Evolutionary conservation across 2,329 filamentous ascomycete genomes (phyloP), one percentile per base, ranked within the genome.

Genomic region (Tolypocladium tundrense): DNA sequence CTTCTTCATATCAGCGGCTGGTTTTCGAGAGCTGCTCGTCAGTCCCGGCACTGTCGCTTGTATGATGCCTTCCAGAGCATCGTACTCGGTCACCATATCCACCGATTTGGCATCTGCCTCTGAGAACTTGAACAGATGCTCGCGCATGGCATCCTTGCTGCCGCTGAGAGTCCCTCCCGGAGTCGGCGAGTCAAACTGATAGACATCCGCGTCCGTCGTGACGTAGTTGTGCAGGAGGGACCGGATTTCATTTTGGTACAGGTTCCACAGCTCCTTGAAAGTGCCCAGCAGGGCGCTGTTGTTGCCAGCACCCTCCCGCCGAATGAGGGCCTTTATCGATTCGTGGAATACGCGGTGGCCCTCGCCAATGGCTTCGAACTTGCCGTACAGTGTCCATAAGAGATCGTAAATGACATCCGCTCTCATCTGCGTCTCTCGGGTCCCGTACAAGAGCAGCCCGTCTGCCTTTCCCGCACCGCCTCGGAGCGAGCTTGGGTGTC

Each of bases 221-320:
- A 99, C 85, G 69, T 99, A 97, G 70, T 97, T 96, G 72, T 97
- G 94, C 58, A 99, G 77, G 16, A 99, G 77, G 6, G 92, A 95
- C 48, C 92, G 85, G 63, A 99, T 97, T 79, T 99, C 94, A 72
- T 95, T 97, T 69, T 99, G 94, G 67, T 97, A 93, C 9, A 99
- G 78, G 69, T 97, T 96, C 95, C 95, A 99, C 45, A 99, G 77
- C 73, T 97, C 94, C 68, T 93, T 94, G 74, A 99, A 99, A 58
- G 91, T 91, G 57, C 91, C 87, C 7, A 91, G 87, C 54, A 97
- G 79, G 1, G 83, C 80, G 45, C 76, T 81, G 65, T 84, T 76
- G 76, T 87, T 77, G 71, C 85, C 72, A 19, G 78, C 77, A 5
- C 88, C 88, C 68, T 97, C 92, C 54, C 95, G 85, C 61, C 87